Percentiles rank a stretch among this genome's conserved stretches.
These are phyloP conservation scores for Fusarium torulosum DNA, from an alignment of 2,329 filamentous ascomycete genomes.

Conservation along the genomic window DNA sequence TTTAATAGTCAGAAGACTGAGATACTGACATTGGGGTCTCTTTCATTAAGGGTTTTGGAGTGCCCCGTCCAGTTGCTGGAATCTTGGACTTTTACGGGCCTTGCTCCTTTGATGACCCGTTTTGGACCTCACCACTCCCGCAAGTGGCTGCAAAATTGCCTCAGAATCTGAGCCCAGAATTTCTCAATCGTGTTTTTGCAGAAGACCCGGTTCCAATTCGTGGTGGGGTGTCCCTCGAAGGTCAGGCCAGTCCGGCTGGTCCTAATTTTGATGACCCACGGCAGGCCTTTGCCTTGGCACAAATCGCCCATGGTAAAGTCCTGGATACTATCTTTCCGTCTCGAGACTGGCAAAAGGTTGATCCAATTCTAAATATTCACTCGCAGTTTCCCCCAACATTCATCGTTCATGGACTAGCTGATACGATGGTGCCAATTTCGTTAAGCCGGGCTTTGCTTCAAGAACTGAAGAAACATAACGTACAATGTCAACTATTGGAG, in stretches of 20 bases:
- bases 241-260: neutral
- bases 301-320: neutral
- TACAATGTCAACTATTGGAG: neutral
- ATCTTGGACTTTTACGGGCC: conserved; percentile 9
- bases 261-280: conserved; percentile 3
- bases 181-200: conserved; percentile 1
- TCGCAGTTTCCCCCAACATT: neutral
- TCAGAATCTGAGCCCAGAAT: neutral
- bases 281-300: conserved; percentile 7
- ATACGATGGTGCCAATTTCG: conserved; percentile 5
- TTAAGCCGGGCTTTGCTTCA: neutral
- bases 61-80: conserved; percentile 3
- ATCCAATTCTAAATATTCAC: conserved; percentile 3
- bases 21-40: neutral
- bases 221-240: conserved; percentile 4
- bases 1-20: fast-evolving
- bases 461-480: neutral
- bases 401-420: neutral
- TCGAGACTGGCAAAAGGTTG: conserved; percentile 2
- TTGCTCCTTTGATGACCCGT: neutral
- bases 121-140: conserved; percentile 2
- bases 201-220: neutral
- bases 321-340: neutral
- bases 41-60: neutral
- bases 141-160: conserved; percentile 5